Percentiles rank a stretch among this genome's conserved stretches.
These are phyloP conservation scores for Diacronema lutheri DNA, from an alignment of 78 protist genomes.

Conservation along the genomic window DNA sequence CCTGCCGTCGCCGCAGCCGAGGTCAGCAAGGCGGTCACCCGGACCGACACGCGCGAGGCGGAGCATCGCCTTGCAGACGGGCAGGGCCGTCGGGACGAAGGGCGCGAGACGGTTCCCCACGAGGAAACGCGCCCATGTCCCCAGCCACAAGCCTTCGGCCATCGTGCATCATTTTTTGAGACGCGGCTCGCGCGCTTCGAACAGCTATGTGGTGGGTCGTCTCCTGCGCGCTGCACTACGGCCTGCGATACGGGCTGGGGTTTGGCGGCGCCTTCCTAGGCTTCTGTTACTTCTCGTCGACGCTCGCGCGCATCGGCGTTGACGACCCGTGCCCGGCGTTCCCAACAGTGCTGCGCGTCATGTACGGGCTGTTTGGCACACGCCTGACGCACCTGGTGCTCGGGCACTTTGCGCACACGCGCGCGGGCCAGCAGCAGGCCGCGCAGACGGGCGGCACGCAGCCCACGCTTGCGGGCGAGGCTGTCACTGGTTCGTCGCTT, in stretches of 20 bases:
- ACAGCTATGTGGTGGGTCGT: too few species aligned
- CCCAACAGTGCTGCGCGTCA: too few species aligned
- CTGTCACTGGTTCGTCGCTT: background rate
- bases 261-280: too few species aligned
- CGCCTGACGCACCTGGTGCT: background rate
- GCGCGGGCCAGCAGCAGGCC: background rate
- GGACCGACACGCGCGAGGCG: background rate
- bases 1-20: constrained; percentile 25
- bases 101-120: background rate
- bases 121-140: background rate
- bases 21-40: background rate
- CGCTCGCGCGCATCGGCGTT: too few species aligned
- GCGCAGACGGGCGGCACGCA: constrained; percentile 12
- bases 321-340: too few species aligned
- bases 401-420: background rate
- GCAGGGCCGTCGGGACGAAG: background rate
- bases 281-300: too few species aligned
- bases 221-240: too few species aligned
- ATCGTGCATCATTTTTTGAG: too few species aligned
- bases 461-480: background rate
- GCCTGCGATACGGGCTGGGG: too few species aligned
- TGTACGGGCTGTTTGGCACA: background rate
- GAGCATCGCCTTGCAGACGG: background rate
- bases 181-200: too few species aligned
- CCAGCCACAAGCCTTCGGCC: background rate